Conservation (phyloP, 2,329 filamentous ascomycete species). For the Tolypocladium ovalisporum region DNA sequence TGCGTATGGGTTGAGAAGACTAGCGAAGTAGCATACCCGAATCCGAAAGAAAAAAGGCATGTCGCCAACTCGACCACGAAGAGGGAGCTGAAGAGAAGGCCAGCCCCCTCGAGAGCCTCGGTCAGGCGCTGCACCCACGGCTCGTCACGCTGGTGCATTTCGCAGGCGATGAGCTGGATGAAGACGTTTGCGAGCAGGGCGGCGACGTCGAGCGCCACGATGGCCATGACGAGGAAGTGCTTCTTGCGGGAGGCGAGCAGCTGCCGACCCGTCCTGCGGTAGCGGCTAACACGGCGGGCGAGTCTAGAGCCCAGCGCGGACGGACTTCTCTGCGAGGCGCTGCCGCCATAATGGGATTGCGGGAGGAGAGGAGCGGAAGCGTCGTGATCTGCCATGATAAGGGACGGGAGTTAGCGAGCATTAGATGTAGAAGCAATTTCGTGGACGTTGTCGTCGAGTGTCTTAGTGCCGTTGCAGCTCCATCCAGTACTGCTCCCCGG, state of each 20-base stretch:
- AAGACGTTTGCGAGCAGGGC: conserved; percentile 36
- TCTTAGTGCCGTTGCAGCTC: background rate
- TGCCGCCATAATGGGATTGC: background rate
- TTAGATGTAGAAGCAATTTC: background rate
- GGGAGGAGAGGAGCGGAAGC: background rate
- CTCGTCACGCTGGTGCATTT: conserved; percentile 26
- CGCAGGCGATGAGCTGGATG: conserved; percentile 36
- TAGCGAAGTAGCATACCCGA: conserved; percentile 30
- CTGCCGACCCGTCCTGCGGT: conserved; percentile 5
- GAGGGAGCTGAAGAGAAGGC: conserved; percentile 49
- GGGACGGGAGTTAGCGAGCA: background rate
- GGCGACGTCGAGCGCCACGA: conserved; percentile 34
- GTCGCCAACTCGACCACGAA: conserved; percentile 53
- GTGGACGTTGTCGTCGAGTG: background rate
- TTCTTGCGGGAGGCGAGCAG: conserved; percentile 26
- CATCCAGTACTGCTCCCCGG: background rate
- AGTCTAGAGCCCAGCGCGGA: background rate
- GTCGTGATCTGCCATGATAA: background rate
- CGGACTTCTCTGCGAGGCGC: background rate
- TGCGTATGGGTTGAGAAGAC: background rate
- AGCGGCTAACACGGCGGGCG: background rate
- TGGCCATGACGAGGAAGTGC: conserved; percentile 31
- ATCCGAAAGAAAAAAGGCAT: conserved; percentile 51
- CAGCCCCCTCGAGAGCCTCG: conserved; percentile 34
- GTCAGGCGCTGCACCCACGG: conserved; percentile 28